Evolutionary conservation across 805 yeast genomes (phyloP).

Genomic region (Teunomyces tritomae): DNA sequence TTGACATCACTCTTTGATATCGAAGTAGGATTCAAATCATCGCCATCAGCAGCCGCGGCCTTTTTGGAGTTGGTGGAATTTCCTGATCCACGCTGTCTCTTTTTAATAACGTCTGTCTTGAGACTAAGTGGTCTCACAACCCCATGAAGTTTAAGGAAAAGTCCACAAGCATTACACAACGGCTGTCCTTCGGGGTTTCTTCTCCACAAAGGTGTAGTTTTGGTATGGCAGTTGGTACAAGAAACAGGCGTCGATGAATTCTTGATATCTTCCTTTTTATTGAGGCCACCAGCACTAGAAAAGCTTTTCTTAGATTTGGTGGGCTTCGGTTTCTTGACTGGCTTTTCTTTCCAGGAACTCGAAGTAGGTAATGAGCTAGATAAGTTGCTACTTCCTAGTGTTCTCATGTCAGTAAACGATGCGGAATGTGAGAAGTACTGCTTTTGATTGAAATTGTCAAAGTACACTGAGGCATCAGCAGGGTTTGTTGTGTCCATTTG

Average conservation of each 20-base stretch:
- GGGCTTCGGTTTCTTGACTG: constrained; percentile 5
- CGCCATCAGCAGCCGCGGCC: constrained; percentile 33
- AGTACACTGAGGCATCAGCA: background rate
- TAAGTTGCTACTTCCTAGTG: background rate
- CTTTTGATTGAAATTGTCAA: background rate
- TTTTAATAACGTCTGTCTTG: constrained; percentile 89
- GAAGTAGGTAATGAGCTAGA: constrained; percentile 12
- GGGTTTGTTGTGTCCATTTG: constrained; percentile 2
- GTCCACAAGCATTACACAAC: constrained; percentile 93
- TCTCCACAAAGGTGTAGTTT: constrained; percentile 94
- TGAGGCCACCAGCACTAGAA: background rate
- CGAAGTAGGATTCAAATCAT: constrained; percentile 49
- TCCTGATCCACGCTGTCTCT: constrained; percentile 64
- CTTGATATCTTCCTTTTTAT: background rate
- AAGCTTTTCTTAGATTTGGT: constrained; percentile 7
- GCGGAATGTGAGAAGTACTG: background rate
- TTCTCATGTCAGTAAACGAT: background rate
- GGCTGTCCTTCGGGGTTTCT: constrained; percentile 91
- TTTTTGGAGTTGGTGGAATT: constrained; percentile 13
- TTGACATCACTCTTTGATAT: constrained; percentile 17
- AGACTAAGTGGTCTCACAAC: constrained; percentile 87
- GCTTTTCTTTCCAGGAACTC: background rate
- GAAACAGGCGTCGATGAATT: constrained; percentile 14
- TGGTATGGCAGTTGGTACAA: constrained; percentile 89
- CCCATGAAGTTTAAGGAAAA: constrained; percentile 91